phyloP scores from a whole-genome alignment of 495 filamentous ascomycete species.

The Xylaria sp. region DNA sequence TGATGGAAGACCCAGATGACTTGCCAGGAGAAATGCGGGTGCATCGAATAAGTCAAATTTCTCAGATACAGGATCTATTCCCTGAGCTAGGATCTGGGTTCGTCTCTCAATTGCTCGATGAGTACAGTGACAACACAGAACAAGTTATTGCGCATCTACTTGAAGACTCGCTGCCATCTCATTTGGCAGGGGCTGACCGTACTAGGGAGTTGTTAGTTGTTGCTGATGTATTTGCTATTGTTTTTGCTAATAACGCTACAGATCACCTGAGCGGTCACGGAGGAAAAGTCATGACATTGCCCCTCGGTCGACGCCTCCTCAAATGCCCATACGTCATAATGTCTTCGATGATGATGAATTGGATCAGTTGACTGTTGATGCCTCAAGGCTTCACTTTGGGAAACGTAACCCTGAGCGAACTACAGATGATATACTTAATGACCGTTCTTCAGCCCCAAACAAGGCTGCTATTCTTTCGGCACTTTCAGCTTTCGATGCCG shows the following conservation, averaged over 20 bases:
- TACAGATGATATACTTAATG: conserved; percentile 64
- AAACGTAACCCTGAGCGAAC: conserved; percentile 67
- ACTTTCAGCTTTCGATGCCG: conserved; percentile 87
- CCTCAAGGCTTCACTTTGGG: conserved; percentile 76
- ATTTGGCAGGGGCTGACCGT: conserved; percentile 63
- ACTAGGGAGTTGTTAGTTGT: conserved; percentile 58
- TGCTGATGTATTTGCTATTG: conserved; percentile 1
- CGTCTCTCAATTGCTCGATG: conserved; percentile 77
- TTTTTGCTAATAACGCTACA: conserved; percentile 35
- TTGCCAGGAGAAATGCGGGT: conserved; percentile 67
- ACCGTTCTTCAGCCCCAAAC: conserved; percentile 62
- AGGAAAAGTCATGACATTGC: conserved; percentile 44
- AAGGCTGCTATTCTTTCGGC: conserved; percentile 93
- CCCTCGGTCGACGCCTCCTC: conserved; percentile 49
- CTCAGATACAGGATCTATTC: conserved; percentile 91
- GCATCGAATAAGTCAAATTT: conserved; percentile 82
- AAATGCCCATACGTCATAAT: conserved; percentile 58
- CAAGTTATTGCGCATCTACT: conserved; percentile 83
- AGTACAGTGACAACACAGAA: conserved; percentile 79
- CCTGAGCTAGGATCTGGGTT: conserved; percentile 87
- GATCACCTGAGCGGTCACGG: conserved; percentile 33
- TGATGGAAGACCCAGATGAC: conserved; percentile 52
- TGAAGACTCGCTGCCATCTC: conserved; percentile 75
- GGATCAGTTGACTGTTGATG: conserved; percentile 68
- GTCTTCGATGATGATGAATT: conserved; percentile 83